A percentile compares a stretch with the other conserved stretches of the same genome.
Conservation (phyloP, 2,329 filamentous ascomycete genomes). For the Paracamarosporium sp. region DNA sequence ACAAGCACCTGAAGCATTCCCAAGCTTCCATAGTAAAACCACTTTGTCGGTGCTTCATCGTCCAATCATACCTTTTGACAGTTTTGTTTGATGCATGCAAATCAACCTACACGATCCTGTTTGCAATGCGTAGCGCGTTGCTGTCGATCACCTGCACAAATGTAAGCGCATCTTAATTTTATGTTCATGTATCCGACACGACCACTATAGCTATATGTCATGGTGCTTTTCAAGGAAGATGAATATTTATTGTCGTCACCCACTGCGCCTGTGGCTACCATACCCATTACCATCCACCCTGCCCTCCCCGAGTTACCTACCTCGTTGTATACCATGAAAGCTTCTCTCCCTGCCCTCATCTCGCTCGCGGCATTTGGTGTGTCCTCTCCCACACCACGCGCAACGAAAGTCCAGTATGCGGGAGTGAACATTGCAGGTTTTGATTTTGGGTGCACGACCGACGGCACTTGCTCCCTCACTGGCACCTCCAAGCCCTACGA, state of each 20-base stretch:
- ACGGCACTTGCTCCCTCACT: slow-evolving; percentile 30
- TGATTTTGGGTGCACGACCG: slow-evolving; percentile 55
- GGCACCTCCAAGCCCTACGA: slow-evolving; percentile 23
- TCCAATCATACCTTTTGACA: neutral
- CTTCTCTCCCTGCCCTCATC: neutral
- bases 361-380: neutral
- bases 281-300: neutral
- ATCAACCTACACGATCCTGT: neutral
- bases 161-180: neutral
- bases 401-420: slow-evolving; percentile 30
- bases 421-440: slow-evolving; percentile 57
- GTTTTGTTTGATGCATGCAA: neutral
- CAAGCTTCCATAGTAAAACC: too few relatives aligned
- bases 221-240: neutral
- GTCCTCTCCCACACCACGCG: slow-evolving; percentile 4
- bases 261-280: neutral
- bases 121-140: neutral
- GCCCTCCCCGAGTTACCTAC: neutral
- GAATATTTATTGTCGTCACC: neutral
- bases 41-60: neutral
- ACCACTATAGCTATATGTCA: neutral
- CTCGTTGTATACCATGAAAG: neutral
- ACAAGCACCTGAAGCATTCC: too few relatives aligned
- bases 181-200: neutral
- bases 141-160: neutral